Conservation (phyloP, 495 filamentous ascomycete genomes). For the Aspergillus sparsus region DNA sequence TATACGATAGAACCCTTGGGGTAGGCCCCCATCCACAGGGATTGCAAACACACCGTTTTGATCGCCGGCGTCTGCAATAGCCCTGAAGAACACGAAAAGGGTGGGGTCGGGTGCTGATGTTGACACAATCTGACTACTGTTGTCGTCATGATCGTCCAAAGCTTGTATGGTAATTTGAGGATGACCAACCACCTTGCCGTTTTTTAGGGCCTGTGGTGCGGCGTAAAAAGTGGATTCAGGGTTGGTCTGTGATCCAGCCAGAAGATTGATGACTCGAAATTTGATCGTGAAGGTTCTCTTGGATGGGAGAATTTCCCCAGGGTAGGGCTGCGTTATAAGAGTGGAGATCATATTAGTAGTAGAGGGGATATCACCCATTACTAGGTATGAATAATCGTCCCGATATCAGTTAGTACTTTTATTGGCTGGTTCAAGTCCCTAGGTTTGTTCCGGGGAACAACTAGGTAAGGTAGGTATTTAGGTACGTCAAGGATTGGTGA, state of each 20-base stretch:
- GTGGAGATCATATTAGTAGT: constrained; percentile 8
- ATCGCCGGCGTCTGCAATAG: constrained; percentile 3
- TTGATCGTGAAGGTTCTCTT: constrained; percentile 1
- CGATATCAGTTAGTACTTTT: no score
- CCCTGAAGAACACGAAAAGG: constrained; percentile 9
- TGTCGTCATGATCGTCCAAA: neutral
- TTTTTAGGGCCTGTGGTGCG: constrained; percentile 8
- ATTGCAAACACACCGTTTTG: neutral
- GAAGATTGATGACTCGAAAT: constrained; percentile 4
- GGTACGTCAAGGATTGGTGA: neutral
- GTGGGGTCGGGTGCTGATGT: neutral
- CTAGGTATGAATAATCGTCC: neutral
- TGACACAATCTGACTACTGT: neutral
- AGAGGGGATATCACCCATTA: constrained; percentile 14
- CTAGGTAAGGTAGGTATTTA: neutral
- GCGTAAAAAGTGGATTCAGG: constrained; percentile 11
- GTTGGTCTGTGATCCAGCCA: constrained; percentile 10
- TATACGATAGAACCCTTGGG: constrained; percentile 8
- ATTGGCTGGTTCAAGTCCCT: no score
- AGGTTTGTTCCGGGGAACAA: neutral
- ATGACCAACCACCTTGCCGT: constrained; percentile 12
- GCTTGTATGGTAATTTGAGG: constrained; percentile 9
- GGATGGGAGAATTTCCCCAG: neutral
- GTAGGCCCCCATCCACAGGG: neutral
- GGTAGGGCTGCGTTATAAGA: constrained; percentile 6